Percentiles rank a stretch among this genome's conserved stretches.
phyloP scores from a whole-genome alignment of 768 basidiomycete species.

The Aureoboletus auriporus region DNA sequence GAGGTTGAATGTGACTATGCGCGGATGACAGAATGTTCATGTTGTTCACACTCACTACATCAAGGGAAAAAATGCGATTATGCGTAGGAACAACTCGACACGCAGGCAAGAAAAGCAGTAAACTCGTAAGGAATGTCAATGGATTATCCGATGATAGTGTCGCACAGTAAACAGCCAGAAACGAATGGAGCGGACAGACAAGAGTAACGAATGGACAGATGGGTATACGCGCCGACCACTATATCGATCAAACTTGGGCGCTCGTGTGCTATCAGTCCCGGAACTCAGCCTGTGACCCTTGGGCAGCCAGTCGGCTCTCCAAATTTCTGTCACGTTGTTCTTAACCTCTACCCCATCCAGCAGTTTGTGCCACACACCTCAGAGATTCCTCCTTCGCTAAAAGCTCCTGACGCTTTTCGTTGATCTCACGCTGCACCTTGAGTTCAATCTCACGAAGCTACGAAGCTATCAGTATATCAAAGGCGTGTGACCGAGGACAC shows the following conservation, averaged over 20 bases:
- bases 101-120: conserved; percentile 28
- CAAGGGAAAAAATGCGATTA: conserved; percentile 17
- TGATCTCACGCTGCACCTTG: conserved; percentile 96
- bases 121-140: conserved; percentile 33
- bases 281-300: conserved; percentile 80
- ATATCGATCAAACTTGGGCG: conserved; percentile 20
- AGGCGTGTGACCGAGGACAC: neutral
- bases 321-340: conserved; percentile 55
- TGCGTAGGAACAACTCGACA: conserved; percentile 16
- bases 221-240: conserved; percentile 33
- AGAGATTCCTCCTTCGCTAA: conserved; percentile 95
- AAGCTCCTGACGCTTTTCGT: conserved; percentile 94
- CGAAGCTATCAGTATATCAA: conserved; percentile 11
- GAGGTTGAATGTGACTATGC: conserved; percentile 24
- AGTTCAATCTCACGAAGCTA: conserved; percentile 96
- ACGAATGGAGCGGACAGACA: conserved; percentile 33
- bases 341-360: neutral
- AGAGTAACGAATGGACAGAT: conserved; percentile 33
- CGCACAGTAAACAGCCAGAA: conserved; percentile 32
- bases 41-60: conserved; percentile 9
- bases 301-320: conserved; percentile 87
- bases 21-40: conserved; percentile 6
- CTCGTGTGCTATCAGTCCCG: conserved; percentile 46
- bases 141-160: conserved; percentile 35
- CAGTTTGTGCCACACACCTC: conserved; percentile 44